Base-by-base conservation (phyloP, 768 basidiomycete species). In the Hortiboletus flavorubellus region DNA sequence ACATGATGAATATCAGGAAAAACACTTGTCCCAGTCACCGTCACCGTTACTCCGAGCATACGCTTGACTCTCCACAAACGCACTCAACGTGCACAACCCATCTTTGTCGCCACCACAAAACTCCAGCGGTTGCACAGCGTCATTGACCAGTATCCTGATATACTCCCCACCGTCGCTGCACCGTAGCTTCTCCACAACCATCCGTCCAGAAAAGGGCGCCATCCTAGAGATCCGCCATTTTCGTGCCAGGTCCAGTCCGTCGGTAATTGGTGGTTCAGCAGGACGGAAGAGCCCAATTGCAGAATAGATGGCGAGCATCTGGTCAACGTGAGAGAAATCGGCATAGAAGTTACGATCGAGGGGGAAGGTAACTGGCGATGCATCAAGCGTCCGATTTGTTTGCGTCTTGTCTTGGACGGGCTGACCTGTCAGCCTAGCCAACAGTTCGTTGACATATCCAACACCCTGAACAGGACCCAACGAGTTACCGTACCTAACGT, bases 281-380 rank as follows among this genome's bases (percentile, higher is more conserved):
- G 78, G 79, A 7, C 54, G 68, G 67, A 79, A 83, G 47, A 81
- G 76, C 40, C 80, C 91, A 73, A 82, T 53, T 65, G 89, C 72
- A 70, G 78, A 65, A 59, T 85, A 87, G 46, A 93, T 86, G 35
- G 89, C 85, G 39, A 89, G 75, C 82, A 95, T 89, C 64, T 87
- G 76, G 67, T 93, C 91, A 66, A 93, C 92, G 67, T 94, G 92
- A 11, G 88, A 84, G 69, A 94, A 93, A 68, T 95, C 92, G 23
- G 81, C 85, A 59, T 89, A 93, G 42, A 91, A 64, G 3, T 74
- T 76, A 51, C 82, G 80, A 59, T 84, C 66, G 15, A 89, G 77
- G 0, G 92, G 91, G 73, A 95, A 95, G 0, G 89, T 92, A 6
- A 59, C 62, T 0, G 84, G 81, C 5, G 80, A 77, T 2, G 74